These are phyloP conservation scores for Parastagonospora nodorum DNA, from an alignment of 2,329 filamentous ascomycete species.

Conservation along the genomic window DNA sequence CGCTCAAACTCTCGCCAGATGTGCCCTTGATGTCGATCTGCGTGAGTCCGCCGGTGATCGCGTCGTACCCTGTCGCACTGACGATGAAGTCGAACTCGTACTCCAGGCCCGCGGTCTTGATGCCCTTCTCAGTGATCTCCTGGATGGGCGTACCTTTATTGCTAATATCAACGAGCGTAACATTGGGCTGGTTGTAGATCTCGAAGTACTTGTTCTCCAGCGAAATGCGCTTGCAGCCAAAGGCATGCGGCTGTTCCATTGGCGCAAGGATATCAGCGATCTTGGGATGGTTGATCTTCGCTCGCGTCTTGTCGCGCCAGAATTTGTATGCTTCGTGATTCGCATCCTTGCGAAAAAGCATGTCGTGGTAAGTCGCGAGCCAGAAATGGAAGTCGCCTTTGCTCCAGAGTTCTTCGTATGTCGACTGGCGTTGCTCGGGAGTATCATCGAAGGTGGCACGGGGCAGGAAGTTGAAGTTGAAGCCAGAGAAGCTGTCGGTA, in stretches of 20 bases:
- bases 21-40: conserved; percentile 43
- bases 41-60: conserved; percentile 42
- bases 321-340: conserved; percentile 51
- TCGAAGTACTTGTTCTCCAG: conserved; percentile 44
- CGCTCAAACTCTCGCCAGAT: conserved; percentile 25
- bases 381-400: conserved; percentile 29
- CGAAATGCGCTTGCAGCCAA: conserved; percentile 29
- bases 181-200: conserved; percentile 50
- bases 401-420: conserved; percentile 25
- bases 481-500: conserved; percentile 18
- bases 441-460: conserved; percentile 25
- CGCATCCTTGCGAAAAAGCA: conserved; percentile 42
- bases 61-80: conserved; percentile 51
- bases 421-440: conserved; percentile 14
- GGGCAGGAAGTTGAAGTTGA: conserved; percentile 25
- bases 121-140: conserved; percentile 53
- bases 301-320: conserved; percentile 49
- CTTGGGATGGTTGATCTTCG: conserved; percentile 41
- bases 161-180: conserved; percentile 53
- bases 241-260: conserved; percentile 32
- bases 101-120: conserved; percentile 54
- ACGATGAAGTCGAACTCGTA: conserved; percentile 61
- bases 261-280: conserved; percentile 50
- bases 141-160: conserved; percentile 49
- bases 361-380: conserved; percentile 40